phyloP scores from a whole-genome alignment of 2,329 filamentous ascomycete species.

The Amauroascus verrucosus region DNA sequence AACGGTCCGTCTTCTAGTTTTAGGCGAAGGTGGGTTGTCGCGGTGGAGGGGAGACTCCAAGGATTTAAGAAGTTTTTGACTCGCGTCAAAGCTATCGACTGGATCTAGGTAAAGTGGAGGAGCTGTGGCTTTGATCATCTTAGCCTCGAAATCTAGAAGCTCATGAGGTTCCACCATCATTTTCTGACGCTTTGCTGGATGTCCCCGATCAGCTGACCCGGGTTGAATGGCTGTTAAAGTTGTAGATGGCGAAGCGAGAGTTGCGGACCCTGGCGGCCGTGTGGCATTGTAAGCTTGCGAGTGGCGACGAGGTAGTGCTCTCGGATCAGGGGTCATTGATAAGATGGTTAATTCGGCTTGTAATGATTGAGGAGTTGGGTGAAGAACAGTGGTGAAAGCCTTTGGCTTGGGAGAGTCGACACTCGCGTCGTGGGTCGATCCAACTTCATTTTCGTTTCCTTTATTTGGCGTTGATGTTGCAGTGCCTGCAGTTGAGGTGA shows the following conservation, averaged over 20 bases:
- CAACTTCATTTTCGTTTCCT: slow-evolving; percentile 49
- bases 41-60: slow-evolving; percentile 69
- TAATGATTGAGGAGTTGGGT: slow-evolving; percentile 67
- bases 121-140: slow-evolving; percentile 62
- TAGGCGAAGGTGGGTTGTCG: slow-evolving; percentile 67
- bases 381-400: slow-evolving; percentile 69
- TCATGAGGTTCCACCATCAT: slow-evolving; percentile 69
- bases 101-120: slow-evolving; percentile 69
- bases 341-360: slow-evolving; percentile 68
- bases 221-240: slow-evolving; percentile 40
- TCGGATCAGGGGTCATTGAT: slow-evolving; percentile 56
- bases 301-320: slow-evolving; percentile 41
- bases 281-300: slow-evolving; percentile 33
- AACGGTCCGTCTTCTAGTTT: slow-evolving; percentile 82
- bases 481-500: background rate
- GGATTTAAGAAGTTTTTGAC: slow-evolving; percentile 59
- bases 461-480: slow-evolving; percentile 40
- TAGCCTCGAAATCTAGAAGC: slow-evolving; percentile 63
- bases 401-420: slow-evolving; percentile 42
- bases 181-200: slow-evolving; percentile 58
- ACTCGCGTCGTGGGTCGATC: slow-evolving; percentile 47
- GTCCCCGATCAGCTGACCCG: slow-evolving; percentile 41
- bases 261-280: slow-evolving; percentile 35
- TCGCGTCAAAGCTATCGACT: slow-evolving; percentile 57
- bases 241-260: slow-evolving; percentile 55